phyloP scores from a whole-genome alignment of 164 flowering plant species.

The Piper longum region DNA sequence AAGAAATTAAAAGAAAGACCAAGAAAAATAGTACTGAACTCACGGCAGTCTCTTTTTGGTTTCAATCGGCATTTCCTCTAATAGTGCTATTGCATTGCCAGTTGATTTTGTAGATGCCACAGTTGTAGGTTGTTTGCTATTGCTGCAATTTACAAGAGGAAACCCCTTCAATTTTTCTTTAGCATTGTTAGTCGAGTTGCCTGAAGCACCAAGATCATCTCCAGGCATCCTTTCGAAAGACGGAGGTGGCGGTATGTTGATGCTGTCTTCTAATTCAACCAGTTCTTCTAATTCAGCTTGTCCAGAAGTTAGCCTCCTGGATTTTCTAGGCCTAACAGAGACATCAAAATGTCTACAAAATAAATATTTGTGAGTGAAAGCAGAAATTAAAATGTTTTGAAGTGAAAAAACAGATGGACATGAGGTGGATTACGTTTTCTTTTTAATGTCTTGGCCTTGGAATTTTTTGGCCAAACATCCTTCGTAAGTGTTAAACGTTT shows the following conservation, averaged over 20 bases:
- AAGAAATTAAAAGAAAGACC: conserved; percentile 9
- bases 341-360: background rate
- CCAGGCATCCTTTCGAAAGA: conserved; percentile 8
- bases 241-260: conserved; percentile 10
- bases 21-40: too few relatives aligned
- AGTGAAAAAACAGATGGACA: too few relatives aligned
- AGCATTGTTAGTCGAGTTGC: background rate
- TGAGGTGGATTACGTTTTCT: too few relatives aligned
- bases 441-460: too few relatives aligned
- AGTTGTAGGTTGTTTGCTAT: too few relatives aligned
- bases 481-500: too few relatives aligned
- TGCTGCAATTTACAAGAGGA: too few relatives aligned
- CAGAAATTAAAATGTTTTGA: background rate
- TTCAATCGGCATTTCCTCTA: conserved; percentile 1
- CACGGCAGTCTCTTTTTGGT: conserved; percentile 11
- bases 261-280: conserved; percentile 46
- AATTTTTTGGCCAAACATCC: too few relatives aligned
- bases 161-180: too few relatives aligned
- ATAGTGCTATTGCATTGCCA: background rate
- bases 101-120: too few relatives aligned
- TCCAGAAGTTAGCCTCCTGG: conserved; percentile 28
- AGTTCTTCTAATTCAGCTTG: conserved; percentile 30
- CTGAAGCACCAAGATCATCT: background rate
- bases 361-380: background rate
- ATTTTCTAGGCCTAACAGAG: conserved; percentile 57